A percentile compares a stretch with the other conserved stretches of the same genome.
Evolutionary conservation across 768 basidiomycete genomes (phyloP).

Genomic region (Gelatoporia subvermispora): DNA sequence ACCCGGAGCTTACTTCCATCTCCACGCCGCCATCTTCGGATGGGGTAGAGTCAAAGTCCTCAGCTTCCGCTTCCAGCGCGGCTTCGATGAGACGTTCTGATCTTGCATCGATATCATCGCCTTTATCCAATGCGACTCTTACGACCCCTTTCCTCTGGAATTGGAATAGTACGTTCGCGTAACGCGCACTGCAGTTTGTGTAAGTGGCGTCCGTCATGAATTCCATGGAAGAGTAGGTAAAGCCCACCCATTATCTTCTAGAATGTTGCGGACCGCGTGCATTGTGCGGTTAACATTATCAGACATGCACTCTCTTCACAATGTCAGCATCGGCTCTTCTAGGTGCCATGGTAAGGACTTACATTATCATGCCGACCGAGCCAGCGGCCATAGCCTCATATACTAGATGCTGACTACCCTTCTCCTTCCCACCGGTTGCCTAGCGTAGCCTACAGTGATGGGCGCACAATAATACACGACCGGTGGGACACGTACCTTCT

Average conservation of each 20-base stretch:
- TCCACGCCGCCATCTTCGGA: conserved; percentile 13
- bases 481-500: conserved; percentile 35
- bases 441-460: conserved; percentile 17
- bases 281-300: conserved; percentile 62
- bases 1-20: conserved; percentile 15
- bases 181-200: conserved; percentile 42
- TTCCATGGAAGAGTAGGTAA: not conserved
- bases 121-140: conserved; percentile 34
- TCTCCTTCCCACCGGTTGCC: conserved; percentile 46
- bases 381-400: conserved; percentile 61
- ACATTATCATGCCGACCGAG: conserved; percentile 63
- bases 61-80: conserved; percentile 36
- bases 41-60: conserved; percentile 40
- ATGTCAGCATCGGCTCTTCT: conserved; percentile 17
- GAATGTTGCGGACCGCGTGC: conserved; percentile 48
- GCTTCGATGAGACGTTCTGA: conserved; percentile 35
- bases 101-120: conserved; percentile 24
- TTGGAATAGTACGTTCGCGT: conserved; percentile 62
- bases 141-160: conserved; percentile 55
- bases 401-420: conserved; percentile 41
- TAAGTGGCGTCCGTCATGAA: not conserved
- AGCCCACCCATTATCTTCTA: conserved; percentile 44
- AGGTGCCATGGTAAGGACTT: conserved; percentile 22
- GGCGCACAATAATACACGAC: not conserved
- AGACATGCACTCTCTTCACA: conserved; percentile 51